These are phyloP conservation scores for Silene vulgaris DNA, from an alignment of 179 eudicot species.

Conservation along the genomic window DNA sequence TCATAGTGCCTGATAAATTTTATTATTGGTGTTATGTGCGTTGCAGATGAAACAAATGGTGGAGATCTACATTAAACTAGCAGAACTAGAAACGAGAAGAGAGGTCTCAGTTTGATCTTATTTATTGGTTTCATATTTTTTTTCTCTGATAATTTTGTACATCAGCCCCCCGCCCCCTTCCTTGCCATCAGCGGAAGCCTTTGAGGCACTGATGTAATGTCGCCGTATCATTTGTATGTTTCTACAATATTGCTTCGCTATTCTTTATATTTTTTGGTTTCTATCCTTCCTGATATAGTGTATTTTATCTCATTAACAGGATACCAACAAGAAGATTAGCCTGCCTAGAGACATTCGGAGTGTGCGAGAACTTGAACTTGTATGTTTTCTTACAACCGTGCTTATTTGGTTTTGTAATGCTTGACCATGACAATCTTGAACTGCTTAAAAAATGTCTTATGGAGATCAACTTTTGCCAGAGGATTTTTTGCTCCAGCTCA, in stretches of 20 bases:
- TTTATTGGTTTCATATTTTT: background rate
- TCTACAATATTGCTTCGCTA: background rate
- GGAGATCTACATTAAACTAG: slow-evolving; percentile 91
- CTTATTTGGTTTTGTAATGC: slow-evolving; percentile 3
- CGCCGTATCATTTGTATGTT: background rate
- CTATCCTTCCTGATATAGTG: slow-evolving; percentile 8
- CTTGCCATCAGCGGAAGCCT: background rate
- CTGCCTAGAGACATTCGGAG: slow-evolving; percentile 91
- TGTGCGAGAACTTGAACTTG: slow-evolving; percentile 86
- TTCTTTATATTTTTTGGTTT: background rate
- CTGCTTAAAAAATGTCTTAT: background rate
- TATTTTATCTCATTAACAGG: slow-evolving; percentile 48
- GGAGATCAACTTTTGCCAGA: background rate
- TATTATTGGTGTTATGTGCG: slow-evolving; percentile 14
- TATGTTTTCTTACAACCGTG: slow-evolving; percentile 36
- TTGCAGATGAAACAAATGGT: slow-evolving; percentile 94
- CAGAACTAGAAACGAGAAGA: slow-evolving; percentile 90
- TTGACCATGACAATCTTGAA: slow-evolving; percentile 12
- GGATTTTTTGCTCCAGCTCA: background rate
- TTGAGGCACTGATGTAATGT: background rate
- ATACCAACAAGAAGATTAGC: slow-evolving; percentile 61
- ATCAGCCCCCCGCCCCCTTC: background rate
- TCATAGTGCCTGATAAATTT: background rate
- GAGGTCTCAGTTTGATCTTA: slow-evolving; percentile 52
- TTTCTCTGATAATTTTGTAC: background rate